Evolutionary conservation across 2,329 filamentous ascomycete species (phyloP).

Genomic region (Dactylella cylindrospora): DNA sequence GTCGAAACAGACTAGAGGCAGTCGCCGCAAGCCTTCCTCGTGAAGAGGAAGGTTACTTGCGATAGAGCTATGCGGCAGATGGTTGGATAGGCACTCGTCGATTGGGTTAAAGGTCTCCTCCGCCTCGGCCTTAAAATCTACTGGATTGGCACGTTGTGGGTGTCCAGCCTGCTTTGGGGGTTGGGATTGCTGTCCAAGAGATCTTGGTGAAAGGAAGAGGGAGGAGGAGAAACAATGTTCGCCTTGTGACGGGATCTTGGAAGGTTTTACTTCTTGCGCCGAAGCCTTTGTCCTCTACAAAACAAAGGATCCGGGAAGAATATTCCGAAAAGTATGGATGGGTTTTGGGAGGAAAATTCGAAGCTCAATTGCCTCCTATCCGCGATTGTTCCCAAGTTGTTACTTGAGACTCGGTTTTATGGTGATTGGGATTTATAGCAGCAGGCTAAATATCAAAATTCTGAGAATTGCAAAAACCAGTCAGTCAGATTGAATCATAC

Average conservation of each 20-base stretch:
- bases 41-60: conserved; percentile 97
- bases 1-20: conserved; percentile 87
- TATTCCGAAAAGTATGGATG: background rate
- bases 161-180: conserved; percentile 10
- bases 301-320: conserved; percentile 43
- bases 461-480: no score
- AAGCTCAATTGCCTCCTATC: conserved; percentile 13
- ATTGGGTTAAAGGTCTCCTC: conserved; percentile 41
- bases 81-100: conserved; percentile 50
- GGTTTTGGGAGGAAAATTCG: conserved; percentile 2
- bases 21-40: conserved; percentile 99
- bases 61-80: conserved; percentile 99
- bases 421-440: no score
- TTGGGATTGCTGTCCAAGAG: conserved; percentile 1
- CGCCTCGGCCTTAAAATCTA: conserved; percentile 34
- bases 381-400: no score
- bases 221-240: conserved; percentile 22
- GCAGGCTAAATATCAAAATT: no score
- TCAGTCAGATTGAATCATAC: no score
- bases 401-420: no score
- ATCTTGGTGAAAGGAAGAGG: conserved; percentile 8
- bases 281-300: conserved; percentile 38
- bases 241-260: conserved; percentile 44
- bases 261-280: conserved; percentile 31
- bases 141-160: conserved; percentile 17